Base-by-base conservation (phyloP, 1,139 yeast species). In the Pichia sp. region DNA sequence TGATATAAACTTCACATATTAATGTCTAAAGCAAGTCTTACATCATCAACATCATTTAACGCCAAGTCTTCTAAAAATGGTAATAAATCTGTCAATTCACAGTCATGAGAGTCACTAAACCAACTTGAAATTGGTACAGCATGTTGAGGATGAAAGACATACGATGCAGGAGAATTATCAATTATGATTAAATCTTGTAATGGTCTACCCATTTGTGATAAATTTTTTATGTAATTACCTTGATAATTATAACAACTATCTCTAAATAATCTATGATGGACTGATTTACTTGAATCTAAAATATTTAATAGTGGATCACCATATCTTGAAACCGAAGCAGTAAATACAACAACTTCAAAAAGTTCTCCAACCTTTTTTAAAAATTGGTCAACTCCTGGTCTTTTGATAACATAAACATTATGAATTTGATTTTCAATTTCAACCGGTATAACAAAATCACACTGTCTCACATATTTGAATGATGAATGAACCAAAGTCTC, bases 351-450 rank as follows among this genome's bases (percentile, higher is more conserved):
- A 55, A 93, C 96, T 70, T 93, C 99, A 67, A 77, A 93, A 65
- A 91, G 70, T 67, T 88, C 77, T 29, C 98, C 96, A 47, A 93
- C 96, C 58, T 80, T 77, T 59, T 73, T 75, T 74, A 93, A 76
- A 65, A 95, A 93, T 66, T 88, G 95, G 69, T 93, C 99, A 48
- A 95, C 99, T 0, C 99, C 99, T 0, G 99, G 99, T 62, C 99
- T 80, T 67, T 95, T 93, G 54, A 91, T 89, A 34, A 93, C 99
- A 67, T 90, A 93, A 47, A 93, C 99, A 65, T 89, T 95, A 69
- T 95, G 98, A 34, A 84, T 77, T 68, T 87, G 95, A 62, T 84
- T 84, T 64, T 93, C 59, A 58, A 93, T 93, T 68, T 84, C 89
- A 47, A 85, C 91, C 11, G 96, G 96, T 50, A 95, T 88, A 48